phyloP scores from a whole-genome alignment of 1,284 basidiomycete genomes.

The Cutaneotrichosporon sp. region DNA sequence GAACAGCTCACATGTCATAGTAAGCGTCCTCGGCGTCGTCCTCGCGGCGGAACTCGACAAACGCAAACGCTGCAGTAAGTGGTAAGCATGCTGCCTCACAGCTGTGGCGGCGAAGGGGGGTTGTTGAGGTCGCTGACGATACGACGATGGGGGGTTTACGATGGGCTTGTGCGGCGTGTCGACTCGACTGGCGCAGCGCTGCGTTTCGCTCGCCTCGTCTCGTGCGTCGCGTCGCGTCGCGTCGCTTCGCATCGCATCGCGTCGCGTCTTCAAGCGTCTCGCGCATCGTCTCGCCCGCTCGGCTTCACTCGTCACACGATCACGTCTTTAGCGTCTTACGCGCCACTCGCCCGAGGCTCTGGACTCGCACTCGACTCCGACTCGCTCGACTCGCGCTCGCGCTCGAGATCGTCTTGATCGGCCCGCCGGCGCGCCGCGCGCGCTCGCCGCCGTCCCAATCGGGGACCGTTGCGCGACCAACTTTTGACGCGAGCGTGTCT shows the following conservation, averaged over 20 bases:
- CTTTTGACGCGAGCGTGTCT: too few species aligned
- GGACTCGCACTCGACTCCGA: background rate
- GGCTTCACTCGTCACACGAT: too few species aligned
- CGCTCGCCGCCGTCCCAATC: too few species aligned
- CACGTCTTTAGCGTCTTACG: too few species aligned
- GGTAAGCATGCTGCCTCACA: background rate
- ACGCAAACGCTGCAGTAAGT: slow-evolving; percentile 69
- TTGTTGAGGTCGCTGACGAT: background rate
- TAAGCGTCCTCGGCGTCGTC: slow-evolving; percentile 85
- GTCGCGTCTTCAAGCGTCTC: background rate
- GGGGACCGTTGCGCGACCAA: too few species aligned
- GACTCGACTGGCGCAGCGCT: background rate
- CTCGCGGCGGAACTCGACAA: slow-evolving; percentile 77
- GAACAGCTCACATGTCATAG: slow-evolving; percentile 69
- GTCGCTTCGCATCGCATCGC: background rate
- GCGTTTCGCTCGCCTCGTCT: background rate
- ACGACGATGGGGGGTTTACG: too few species aligned
- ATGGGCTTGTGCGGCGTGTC: background rate
- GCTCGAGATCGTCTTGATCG: slow-evolving; percentile 8
- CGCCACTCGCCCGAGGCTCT: background rate
- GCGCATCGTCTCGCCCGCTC: too few species aligned
- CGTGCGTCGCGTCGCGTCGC: slow-evolving; percentile 2
- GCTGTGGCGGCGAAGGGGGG: background rate
- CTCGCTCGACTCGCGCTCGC: background rate
- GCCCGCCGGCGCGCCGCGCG: background rate